Conservation (phyloP, 192 early-diverging fungal species). For the Dispira simplex region DNA sequence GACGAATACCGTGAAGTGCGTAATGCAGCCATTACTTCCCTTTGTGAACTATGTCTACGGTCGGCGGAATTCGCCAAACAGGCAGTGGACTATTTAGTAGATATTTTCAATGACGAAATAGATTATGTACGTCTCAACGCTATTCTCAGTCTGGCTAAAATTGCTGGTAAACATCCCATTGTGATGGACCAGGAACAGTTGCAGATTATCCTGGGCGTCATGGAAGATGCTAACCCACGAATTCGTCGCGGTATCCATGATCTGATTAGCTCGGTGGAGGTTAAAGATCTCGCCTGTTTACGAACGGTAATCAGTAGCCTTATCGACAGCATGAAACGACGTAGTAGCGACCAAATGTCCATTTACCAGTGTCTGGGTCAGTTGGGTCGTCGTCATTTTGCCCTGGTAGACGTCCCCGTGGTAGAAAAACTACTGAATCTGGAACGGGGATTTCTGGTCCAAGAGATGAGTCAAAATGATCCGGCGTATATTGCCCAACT, state of each 20-base stretch:
- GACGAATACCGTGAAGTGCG: slow-evolving; percentile 88
- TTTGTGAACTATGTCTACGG: slow-evolving; percentile 57
- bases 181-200: slow-evolving; percentile 58
- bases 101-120: slow-evolving; percentile 97
- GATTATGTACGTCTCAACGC: slow-evolving; percentile 69
- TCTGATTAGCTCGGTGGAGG: slow-evolving; percentile 43
- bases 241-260: slow-evolving; percentile 59
- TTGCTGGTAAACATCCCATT: slow-evolving; percentile 40
- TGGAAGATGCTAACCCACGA: slow-evolving; percentile 53
- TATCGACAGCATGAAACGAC: slow-evolving; percentile 39
- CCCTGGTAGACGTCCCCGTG: slow-evolving; percentile 20
- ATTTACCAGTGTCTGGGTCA: slow-evolving; percentile 49
- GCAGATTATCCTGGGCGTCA: slow-evolving; percentile 38
- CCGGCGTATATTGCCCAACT: slow-evolving; percentile 49
- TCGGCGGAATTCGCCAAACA: slow-evolving; percentile 49
- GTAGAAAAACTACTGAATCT: slow-evolving; percentile 43
- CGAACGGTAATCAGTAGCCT: slow-evolving; percentile 39
- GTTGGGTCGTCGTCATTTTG: slow-evolving; percentile 44
- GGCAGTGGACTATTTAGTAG: slow-evolving; percentile 74
- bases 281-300: slow-evolving; percentile 24
- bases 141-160: slow-evolving; percentile 52
- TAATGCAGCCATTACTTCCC: slow-evolving; percentile 72
- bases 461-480: slow-evolving; percentile 55
- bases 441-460: slow-evolving; percentile 46
- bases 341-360: slow-evolving; percentile 48